Evolutionary conservation across 2,329 filamentous ascomycete genomes (phyloP).

Genomic region (Lecanicillium sp.): DNA sequence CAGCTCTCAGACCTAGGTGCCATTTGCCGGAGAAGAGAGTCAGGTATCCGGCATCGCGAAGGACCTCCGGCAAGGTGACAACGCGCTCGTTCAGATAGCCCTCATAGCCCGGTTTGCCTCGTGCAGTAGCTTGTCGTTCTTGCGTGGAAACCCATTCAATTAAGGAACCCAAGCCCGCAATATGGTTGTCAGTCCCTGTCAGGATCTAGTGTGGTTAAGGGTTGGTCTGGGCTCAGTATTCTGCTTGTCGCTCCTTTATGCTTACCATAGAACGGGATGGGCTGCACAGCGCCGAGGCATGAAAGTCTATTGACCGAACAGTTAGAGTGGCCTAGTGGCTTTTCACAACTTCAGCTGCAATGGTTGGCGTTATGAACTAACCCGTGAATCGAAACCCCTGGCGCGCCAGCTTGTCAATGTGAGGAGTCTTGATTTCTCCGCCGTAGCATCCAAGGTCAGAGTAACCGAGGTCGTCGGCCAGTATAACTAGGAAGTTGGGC

Average conservation of each 20-base stretch:
- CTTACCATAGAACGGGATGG: conserved; percentile 53
- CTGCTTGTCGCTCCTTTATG: background rate
- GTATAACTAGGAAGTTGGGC: conserved; percentile 55
- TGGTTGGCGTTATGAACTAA: too few relatives aligned
- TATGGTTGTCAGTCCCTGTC: conserved; percentile 54
- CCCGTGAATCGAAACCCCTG: conserved; percentile 44
- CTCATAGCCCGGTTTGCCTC: conserved; percentile 54
- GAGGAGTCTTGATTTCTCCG: conserved; percentile 54
- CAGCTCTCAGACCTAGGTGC: conserved; percentile 54
- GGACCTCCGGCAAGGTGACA: conserved; percentile 51
- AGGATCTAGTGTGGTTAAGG: background rate
- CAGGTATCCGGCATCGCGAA: conserved; percentile 52
- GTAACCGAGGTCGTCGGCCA: conserved; percentile 56
- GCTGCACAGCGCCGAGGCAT: conserved; percentile 56
- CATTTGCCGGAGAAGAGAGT: conserved; percentile 59
- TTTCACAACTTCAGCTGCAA: too few relatives aligned
- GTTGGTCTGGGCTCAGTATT: too few relatives aligned
- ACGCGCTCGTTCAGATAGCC: conserved; percentile 57
- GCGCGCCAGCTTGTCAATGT: conserved; percentile 47
- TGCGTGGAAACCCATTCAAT: conserved; percentile 27
- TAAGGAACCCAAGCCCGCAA: conserved; percentile 52
- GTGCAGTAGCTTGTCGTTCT: background rate
- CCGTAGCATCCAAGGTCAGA: conserved; percentile 55
- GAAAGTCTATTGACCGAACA: conserved; percentile 40
- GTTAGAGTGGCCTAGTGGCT: too few relatives aligned